phyloP scores from a whole-genome alignment of 805 yeast species.

The Myxozyma vanderwaltii region DNA sequence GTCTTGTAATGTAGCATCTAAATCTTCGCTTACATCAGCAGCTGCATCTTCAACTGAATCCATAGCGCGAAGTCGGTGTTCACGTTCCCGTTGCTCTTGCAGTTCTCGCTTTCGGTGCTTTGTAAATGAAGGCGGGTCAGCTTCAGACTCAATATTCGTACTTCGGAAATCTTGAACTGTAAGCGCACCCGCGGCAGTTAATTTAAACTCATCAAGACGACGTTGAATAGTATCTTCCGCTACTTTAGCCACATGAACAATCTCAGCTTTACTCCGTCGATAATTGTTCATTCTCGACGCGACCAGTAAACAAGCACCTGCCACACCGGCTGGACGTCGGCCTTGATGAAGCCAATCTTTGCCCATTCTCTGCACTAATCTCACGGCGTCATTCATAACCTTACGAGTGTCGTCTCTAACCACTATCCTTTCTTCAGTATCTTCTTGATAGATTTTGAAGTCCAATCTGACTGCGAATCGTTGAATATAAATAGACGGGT shows the following conservation, averaged over 20 bases:
- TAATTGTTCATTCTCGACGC: conserved; percentile 98
- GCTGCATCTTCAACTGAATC: conserved; percentile 17
- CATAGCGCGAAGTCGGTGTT: not conserved
- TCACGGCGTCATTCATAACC: conserved; percentile 84
- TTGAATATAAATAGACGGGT: conserved; percentile 90
- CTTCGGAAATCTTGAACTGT: conserved; percentile 74
- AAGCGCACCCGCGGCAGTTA: conserved; percentile 70
- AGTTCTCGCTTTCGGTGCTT: conserved; percentile 55
- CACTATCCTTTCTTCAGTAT: not conserved
- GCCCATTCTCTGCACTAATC: conserved; percentile 86
- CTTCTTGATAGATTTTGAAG: conserved; percentile 63
- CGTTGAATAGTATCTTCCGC: conserved; percentile 93
- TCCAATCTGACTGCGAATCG: conserved; percentile 88
- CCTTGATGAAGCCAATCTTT: conserved; percentile 97
- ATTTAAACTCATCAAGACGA: conserved; percentile 82
- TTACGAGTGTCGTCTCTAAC: conserved; percentile 47
- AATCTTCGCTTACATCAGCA: conserved; percentile 37
- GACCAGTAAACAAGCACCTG: conserved; percentile 90
- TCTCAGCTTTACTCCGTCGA: conserved; percentile 87
- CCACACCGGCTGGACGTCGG: conserved; percentile 96
- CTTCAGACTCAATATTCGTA: conserved; percentile 46
- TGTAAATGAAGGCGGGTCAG: conserved; percentile 82
- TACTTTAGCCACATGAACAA: conserved; percentile 92
- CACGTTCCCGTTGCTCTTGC: conserved; percentile 38
- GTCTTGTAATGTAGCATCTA: conserved; percentile 38